These are phyloP conservation scores for Trypanosoma platydactyli DNA, from an alignment of 208 protist genomes.

Conservation along the genomic window DNA sequence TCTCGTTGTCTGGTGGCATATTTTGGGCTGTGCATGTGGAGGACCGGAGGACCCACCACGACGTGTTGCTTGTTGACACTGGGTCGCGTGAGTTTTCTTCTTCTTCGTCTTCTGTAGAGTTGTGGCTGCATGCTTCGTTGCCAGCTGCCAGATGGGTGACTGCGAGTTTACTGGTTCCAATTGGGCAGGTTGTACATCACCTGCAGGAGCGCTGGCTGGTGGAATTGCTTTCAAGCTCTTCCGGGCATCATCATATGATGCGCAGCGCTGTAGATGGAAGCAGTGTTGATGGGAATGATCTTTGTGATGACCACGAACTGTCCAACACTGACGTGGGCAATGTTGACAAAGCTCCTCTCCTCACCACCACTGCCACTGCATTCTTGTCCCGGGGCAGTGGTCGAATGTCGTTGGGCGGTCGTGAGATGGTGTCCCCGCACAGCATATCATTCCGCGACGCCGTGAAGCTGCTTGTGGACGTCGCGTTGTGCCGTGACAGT, in stretches of 20 bases:
- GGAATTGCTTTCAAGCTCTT: slow-evolving; percentile 27
- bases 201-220: slow-evolving; percentile 58
- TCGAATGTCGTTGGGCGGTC: background rate
- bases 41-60: slow-evolving; percentile 17
- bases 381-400: background rate
- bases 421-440: background rate
- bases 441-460: slow-evolving; percentile 33
- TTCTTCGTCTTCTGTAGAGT: background rate
- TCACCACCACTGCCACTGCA: background rate
- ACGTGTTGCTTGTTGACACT: slow-evolving; percentile 14
- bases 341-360: background rate
- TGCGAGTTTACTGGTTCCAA: slow-evolving; percentile 70
- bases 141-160: slow-evolving; percentile 80
- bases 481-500: slow-evolving; percentile 76
- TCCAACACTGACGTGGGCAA: background rate
- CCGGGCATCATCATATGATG: slow-evolving; percentile 1
- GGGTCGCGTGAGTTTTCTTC: background rate
- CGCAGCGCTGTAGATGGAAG: background rate
- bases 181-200: slow-evolving; percentile 64
- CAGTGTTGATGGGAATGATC: background rate
- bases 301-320: slow-evolving; percentile 5
- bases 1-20: slow-evolving; percentile 13
- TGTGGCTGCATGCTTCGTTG: slow-evolving; percentile 69
- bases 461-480: slow-evolving; percentile 66
- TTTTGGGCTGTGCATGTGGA: slow-evolving; percentile 19